Base-by-base conservation (phyloP, 768 basidiomycete genomes). In the Arthromyces matolae region DNA sequence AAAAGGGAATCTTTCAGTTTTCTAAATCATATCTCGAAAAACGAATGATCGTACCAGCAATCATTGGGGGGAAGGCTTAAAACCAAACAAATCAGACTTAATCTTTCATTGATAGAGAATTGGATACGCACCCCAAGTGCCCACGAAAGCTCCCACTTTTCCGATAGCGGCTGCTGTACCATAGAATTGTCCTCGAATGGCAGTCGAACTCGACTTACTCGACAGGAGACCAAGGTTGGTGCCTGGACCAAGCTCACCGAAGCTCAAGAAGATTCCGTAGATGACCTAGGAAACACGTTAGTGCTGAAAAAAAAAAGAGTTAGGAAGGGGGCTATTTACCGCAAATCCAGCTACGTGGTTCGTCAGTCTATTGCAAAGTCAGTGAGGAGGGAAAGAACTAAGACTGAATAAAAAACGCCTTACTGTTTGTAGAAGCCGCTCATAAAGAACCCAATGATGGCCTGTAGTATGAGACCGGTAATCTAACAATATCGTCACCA, bases 211-310 rank as follows among this genome's bases (percentile, higher is more conserved):
- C 2, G 77, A 78, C 70, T 97, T 96, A 48, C 83, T 75, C 7
- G 93, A 93, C 54, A 95, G 75, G 13, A 97, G 72, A 52, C 91
- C 92, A 36, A 92, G 72, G 54, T 81, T 85, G 67, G 93, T 92
- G 31, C 93, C 93, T 5, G 93, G 90, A 24, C 89, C 90, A 22
- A 92, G 70, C 69, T 95, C 93, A 39, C 93, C 94, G 46, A 93
- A 85, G 59, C 80, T 83, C 58, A 94, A 62, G 78, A 96, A 96
- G 41, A 96, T 80, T 12, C 93, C 94, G 57, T 96, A 95, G 8
- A 96, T 70, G 27, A 94, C 81, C 80, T 83, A 47, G 34, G n/a
- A n/a, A 18, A 33, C 7, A 40, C 6, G 16, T 20, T 44, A 49
- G 24, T n/a, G 24, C 57, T 10, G 49, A 36, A 14, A 16, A 6